A percentile compares a stretch with the other conserved stretches of the same genome.
These are phyloP conservation scores for thale cress (Arabidopsis thaliana) DNA, from an alignment of 345 rosid genomes.

Conservation along the genomic window DNA sequence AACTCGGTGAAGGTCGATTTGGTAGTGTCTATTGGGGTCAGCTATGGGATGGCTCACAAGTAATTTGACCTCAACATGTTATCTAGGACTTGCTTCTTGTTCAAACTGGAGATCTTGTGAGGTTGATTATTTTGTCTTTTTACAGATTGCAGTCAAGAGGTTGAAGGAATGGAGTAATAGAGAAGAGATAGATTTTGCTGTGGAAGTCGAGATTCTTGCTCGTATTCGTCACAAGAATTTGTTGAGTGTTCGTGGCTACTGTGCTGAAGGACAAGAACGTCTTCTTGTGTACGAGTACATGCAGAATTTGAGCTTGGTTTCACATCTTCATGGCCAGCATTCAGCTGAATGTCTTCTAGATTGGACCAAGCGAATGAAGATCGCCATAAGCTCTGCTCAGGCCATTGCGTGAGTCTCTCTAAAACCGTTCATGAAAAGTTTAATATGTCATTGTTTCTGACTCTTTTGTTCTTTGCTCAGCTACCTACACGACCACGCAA, in stretches of 20 bases:
- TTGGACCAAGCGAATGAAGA: conserved; percentile 75
- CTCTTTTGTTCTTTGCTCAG: conserved; percentile 45
- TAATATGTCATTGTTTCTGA: not conserved
- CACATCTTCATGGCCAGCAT: conserved; percentile 98
- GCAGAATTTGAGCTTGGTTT: conserved; percentile 88
- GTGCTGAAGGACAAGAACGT: conserved; percentile 98
- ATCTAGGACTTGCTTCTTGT: conserved; percentile 10
- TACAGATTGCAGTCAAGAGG: conserved; percentile 96
- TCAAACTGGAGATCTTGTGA: not conserved
- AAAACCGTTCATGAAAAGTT: conserved; percentile 9
- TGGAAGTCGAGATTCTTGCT: conserved; percentile 89
- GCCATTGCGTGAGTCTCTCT: conserved; percentile 73
- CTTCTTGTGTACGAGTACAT: conserved; percentile 91
- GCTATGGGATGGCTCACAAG: conserved; percentile 99
- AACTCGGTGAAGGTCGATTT: conserved; percentile 97
- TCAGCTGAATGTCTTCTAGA: conserved; percentile 85
- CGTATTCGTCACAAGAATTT: conserved; percentile 92
- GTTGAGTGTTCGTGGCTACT: conserved; percentile 89
- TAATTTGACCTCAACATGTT: conserved; percentile 43
- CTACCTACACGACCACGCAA: conserved; percentile 91
- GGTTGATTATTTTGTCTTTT: not conserved
- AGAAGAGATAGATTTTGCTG: conserved; percentile 87
- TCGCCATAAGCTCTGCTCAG: conserved; percentile 87
- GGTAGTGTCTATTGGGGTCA: conserved; percentile 99
- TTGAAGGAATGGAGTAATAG: conserved; percentile 96